Evolutionary conservation across 2,329 filamentous ascomycete species (phyloP), one percentile per base, ranked within the genome.

Genomic region (Trichoderma polysporum): DNA sequence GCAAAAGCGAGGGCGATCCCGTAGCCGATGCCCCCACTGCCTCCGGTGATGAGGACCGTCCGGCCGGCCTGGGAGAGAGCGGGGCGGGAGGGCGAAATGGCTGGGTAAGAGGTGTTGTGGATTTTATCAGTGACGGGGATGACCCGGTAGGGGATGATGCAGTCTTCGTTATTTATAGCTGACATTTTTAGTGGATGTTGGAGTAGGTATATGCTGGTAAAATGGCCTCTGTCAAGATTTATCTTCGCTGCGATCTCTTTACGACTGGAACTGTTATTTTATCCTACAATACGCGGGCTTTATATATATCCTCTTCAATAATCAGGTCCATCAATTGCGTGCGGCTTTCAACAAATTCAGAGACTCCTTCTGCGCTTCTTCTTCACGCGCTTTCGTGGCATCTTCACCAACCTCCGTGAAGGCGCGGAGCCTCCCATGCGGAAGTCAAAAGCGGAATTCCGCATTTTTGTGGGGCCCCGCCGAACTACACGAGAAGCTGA

Each of bases 1-100:
- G 77, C 74, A 70, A 83, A 91, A 53, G 87, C 79, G 57, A 83
- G 81, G 2, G 88, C 88, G 12, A 90, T 84, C 1, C 86, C 85
- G 68, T 86, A 85, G 5, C 90, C 89, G 61, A 91, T 86, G 54
- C 89, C 88, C 0, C 81, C 83, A 1, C 85, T 84, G 27, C 84
- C 88, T 50, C 90, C 90, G 2, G 88, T 90, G 73, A 92, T 86
- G 15, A 92, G 79, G 6, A 90, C 85, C 3, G 83, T 88, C 15
- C 74, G 72, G n/a, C 80, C 79, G 4, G 73, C 71, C 39, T 82
- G 78, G 6, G 74, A 78, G 31, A 82, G 75, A 66, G 77, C 76
- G 0, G 79, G 78, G 0, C 76, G 75, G 1, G 68, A 59, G 1
- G 79, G 76, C 0, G 73, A 75, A 69, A 83, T 80, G 68, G 73